Percentiles rank a stretch among this genome's conserved stretches.
These are phyloP conservation scores for Jaltomata sinuosa DNA, from an alignment of 257 asterid genomes.

Conservation along the genomic window DNA sequence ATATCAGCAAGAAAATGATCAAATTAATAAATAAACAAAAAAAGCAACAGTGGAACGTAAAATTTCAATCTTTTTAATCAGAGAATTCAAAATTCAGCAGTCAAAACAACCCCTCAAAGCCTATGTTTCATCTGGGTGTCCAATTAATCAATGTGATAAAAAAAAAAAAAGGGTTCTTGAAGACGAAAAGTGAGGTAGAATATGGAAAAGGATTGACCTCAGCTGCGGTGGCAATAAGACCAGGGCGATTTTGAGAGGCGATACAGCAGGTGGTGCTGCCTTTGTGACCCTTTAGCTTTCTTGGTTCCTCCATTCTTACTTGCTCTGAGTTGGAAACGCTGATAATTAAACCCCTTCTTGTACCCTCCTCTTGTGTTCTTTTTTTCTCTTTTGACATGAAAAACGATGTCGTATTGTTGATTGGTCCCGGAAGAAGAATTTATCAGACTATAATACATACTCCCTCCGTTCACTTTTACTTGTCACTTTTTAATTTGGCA, in stretches of 20 bases:
- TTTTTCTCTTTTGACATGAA: neutral
- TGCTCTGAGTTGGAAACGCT: neutral
- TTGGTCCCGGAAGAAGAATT: no score
- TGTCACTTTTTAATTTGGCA: no score
- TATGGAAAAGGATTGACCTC: constrained; percentile 38
- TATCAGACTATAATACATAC: no score
- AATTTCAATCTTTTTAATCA: neutral
- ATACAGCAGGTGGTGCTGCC: constrained; percentile 74
- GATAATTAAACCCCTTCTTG: neutral
- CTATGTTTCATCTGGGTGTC: neutral
- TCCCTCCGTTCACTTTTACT: no score
- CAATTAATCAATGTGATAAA: no score
- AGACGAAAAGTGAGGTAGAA: neutral
- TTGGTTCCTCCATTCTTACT: constrained; percentile 40
- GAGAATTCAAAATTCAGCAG: neutral
- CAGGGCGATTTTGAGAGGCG: constrained; percentile 69
- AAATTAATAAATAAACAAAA: neutral
- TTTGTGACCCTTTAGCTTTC: constrained; percentile 65
- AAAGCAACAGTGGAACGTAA: neutral
- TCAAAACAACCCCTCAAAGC: neutral
- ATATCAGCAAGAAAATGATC: neutral
- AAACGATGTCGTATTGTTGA: neutral
- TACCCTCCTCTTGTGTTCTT: neutral
- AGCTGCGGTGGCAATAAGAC: constrained; percentile 64
- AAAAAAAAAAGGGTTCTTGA: neutral